Conservation (phyloP, 2,329 filamentous ascomycete genomes). For the Pyrenophora graminea region DNA sequence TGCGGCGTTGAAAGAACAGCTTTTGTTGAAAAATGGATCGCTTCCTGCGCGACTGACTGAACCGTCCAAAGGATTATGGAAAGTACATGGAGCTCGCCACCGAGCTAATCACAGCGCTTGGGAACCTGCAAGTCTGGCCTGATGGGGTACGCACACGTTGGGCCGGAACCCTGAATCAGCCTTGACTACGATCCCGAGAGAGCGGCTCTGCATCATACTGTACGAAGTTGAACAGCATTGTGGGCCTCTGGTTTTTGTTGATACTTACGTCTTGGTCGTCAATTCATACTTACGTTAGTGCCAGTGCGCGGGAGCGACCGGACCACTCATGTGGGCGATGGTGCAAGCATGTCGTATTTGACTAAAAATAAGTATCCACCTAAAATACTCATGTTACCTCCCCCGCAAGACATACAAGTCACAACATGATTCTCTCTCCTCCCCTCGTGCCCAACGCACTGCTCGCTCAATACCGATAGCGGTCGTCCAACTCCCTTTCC, state of each 20-base stretch:
- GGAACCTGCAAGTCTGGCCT: neutral
- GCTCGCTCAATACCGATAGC: conserved; percentile 5
- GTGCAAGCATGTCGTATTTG: conserved; percentile 2
- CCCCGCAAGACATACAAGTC: neutral
- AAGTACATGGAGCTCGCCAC: neutral
- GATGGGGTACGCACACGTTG: too few relatives aligned
- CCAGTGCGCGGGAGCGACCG: neutral
- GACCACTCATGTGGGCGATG: neutral
- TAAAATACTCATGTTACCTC: neutral
- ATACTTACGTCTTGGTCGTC: neutral
- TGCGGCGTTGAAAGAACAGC: too few relatives aligned
- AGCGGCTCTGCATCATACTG: too few relatives aligned
- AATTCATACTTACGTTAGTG: neutral
- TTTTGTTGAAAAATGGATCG: too few relatives aligned
- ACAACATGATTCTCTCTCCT: neutral
- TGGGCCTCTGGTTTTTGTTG: too few relatives aligned
- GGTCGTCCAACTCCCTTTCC: conserved; percentile 8
- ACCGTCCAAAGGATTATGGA: neutral
- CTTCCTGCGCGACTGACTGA: neutral
- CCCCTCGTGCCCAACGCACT: neutral
- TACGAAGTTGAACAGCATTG: too few relatives aligned
- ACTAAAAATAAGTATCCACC: neutral
- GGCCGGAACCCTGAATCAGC: too few relatives aligned
- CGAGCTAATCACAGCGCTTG: neutral
- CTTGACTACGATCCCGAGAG: too few relatives aligned